Conservation (phyloP, 306 rosid genomes). For the Cucumis melo region DNA sequence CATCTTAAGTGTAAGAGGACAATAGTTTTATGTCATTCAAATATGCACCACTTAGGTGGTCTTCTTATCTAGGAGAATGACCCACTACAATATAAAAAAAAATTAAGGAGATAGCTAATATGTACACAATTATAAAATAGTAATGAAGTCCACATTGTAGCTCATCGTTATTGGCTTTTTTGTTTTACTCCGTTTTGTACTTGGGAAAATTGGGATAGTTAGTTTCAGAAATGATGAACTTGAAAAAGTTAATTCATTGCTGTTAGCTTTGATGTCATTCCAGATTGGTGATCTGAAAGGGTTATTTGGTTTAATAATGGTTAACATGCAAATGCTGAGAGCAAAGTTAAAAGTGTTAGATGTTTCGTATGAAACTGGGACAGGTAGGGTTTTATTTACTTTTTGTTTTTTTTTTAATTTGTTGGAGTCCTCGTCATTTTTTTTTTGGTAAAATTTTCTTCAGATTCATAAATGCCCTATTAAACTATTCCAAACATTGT, state of each 20-base stretch:
- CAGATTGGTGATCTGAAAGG: constrained; percentile 94
- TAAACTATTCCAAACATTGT: background rate
- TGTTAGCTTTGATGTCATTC: constrained; percentile 6
- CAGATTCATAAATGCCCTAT: background rate
- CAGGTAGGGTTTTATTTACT: constrained; percentile 29
- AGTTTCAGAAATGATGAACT: background rate
- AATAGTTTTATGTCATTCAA: too few species aligned
- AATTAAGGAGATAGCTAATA: too few species aligned
- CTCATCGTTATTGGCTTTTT: background rate
- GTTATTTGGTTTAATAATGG: constrained; percentile 63
- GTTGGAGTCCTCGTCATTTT: background rate
- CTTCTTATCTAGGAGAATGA: too few species aligned
- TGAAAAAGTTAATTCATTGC: background rate
- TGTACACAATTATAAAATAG: too few species aligned
- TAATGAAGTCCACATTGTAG: too few species aligned
- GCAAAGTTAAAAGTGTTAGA: constrained; percentile 68
- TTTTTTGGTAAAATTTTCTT: too few species aligned
- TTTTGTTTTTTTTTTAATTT: background rate
- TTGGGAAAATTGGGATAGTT: background rate
- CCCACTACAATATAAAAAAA: too few species aligned
- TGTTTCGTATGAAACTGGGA: constrained; percentile 51
- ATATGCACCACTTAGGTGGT: too few species aligned
- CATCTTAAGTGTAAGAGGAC: background rate
- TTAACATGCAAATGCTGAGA: constrained; percentile 65
- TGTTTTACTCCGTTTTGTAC: background rate